phyloP scores from a whole-genome alignment of 179 eudicot genomes.

The Beta lomatogona region DNA sequence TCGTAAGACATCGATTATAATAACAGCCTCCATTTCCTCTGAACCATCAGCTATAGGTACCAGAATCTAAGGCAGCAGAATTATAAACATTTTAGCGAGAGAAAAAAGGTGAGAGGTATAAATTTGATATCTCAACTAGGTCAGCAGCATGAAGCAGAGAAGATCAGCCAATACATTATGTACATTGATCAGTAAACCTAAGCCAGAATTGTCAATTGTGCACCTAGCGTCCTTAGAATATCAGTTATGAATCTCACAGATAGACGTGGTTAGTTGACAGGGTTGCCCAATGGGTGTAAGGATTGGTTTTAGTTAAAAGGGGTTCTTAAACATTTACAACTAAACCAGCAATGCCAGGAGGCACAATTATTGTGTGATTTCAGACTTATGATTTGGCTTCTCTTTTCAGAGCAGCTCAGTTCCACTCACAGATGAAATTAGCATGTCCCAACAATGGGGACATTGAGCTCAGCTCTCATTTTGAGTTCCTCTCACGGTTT shows the following conservation, averaged over 20 bases:
- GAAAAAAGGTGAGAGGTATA: background rate
- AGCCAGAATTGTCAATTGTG: background rate
- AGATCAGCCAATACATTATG: background rate
- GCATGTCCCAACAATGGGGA: background rate
- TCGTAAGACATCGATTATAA: slow-evolving; percentile 82
- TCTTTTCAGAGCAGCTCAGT: background rate
- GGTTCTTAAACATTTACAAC: background rate
- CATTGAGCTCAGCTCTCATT: background rate
- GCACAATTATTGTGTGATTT: background rate
- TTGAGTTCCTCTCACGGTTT: background rate
- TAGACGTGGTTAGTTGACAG: too few relatives aligned
- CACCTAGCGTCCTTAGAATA: background rate
- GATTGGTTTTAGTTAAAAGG: too few relatives aligned
- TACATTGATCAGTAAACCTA: background rate
- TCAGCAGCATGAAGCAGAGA: background rate
- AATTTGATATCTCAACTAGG: background rate
- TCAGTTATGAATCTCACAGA: background rate
- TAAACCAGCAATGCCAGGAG: background rate
- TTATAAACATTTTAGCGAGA: slow-evolving; percentile 8
- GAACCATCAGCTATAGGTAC: slow-evolving; percentile 91
- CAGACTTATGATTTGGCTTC: background rate
- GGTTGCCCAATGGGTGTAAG: too few relatives aligned
- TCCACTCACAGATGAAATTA: background rate
- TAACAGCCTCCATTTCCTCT: slow-evolving; percentile 97
- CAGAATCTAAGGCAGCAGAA: slow-evolving; percentile 58